Conservation (phyloP, 495 filamentous ascomycete species). For the Penicillium flavigenum region DNA sequence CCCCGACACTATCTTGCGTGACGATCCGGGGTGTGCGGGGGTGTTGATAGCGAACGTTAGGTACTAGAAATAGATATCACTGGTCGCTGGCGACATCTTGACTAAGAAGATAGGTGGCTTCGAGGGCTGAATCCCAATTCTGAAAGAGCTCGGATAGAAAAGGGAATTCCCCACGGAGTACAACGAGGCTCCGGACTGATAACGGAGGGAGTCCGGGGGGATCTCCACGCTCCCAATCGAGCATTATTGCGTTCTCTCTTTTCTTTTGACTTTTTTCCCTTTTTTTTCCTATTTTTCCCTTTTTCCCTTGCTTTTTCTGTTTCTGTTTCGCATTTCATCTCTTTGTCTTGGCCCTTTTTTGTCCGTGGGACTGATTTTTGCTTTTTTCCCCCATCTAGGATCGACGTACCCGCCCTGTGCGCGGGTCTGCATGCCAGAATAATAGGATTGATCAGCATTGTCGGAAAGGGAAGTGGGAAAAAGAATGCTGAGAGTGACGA, state of each 20-base stretch:
- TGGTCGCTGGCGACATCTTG: neutral
- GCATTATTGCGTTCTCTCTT: neutral
- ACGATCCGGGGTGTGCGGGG: slow-evolving; percentile 1
- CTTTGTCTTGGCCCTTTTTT: neutral
- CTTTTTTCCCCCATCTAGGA: slow-evolving; percentile 3
- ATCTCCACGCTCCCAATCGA: neutral
- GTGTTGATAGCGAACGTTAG: neutral
- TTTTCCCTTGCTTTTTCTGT: slow-evolving; percentile 1
- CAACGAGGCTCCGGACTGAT: slow-evolving; percentile 8
- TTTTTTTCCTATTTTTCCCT: slow-evolving; percentile 1
- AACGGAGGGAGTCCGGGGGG: slow-evolving; percentile 3
- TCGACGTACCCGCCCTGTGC: slow-evolving; percentile 12
- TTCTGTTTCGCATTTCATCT: slow-evolving; percentile 3
- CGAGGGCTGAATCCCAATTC: neutral
- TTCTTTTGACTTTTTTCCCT: neutral
- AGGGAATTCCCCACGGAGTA: neutral
- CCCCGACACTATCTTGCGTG: slow-evolving; percentile 1
- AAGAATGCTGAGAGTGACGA: slow-evolving; percentile 3
- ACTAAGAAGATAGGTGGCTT: neutral
- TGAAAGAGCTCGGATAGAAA: neutral
- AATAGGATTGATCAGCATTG: neutral
- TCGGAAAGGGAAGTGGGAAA: neutral
- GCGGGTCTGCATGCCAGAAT: slow-evolving; percentile 9
- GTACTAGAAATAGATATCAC: slow-evolving; percentile 3
- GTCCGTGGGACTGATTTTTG: neutral